Percentiles rank a stretch among this genome's conserved stretches.
phyloP scores from a whole-genome alignment of 2,329 filamentous ascomycete genomes.

The Penicillium sp. region DNA sequence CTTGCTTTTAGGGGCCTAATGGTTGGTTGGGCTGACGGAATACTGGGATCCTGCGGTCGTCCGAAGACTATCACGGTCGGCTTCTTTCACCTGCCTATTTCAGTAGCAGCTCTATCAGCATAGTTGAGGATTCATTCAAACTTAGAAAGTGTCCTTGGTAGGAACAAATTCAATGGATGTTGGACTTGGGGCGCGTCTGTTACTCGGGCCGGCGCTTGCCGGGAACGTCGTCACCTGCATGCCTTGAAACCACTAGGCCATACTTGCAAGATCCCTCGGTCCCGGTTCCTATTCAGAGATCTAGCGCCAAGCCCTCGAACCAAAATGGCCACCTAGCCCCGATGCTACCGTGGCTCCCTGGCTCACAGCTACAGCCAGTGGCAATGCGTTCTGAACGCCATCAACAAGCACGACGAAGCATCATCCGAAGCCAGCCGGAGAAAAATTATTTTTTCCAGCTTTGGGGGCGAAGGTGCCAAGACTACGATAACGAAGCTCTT shows the following conservation, averaged over 20 bases:
- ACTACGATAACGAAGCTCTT: background rate
- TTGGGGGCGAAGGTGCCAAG: background rate
- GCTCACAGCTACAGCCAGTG: slow-evolving; percentile 16
- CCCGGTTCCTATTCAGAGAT: background rate
- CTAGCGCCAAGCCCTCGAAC: background rate
- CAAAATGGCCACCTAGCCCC: slow-evolving; percentile 12
- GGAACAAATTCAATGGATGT: background rate
- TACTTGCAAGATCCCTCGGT: background rate
- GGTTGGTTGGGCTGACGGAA: background rate
- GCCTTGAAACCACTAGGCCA: background rate
- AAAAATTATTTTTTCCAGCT: background rate
- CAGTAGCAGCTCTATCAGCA: background rate
- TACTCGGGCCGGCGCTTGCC: background rate
- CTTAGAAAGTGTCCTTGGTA: background rate
- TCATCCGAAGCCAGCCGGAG: background rate
- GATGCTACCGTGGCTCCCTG: slow-evolving; percentile 24
- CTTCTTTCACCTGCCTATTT: background rate
- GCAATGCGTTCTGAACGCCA: slow-evolving; percentile 13
- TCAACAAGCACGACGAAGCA: slow-evolving; percentile 9
- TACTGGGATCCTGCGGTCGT: background rate
- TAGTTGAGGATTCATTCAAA: background rate
- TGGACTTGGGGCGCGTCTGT: background rate
- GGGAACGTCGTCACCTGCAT: background rate
- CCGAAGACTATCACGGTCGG: background rate
- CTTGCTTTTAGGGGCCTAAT: background rate